Conservation (phyloP, 2,329 filamentous ascomycete genomes). For the Aspergillus udagawae region DNA sequence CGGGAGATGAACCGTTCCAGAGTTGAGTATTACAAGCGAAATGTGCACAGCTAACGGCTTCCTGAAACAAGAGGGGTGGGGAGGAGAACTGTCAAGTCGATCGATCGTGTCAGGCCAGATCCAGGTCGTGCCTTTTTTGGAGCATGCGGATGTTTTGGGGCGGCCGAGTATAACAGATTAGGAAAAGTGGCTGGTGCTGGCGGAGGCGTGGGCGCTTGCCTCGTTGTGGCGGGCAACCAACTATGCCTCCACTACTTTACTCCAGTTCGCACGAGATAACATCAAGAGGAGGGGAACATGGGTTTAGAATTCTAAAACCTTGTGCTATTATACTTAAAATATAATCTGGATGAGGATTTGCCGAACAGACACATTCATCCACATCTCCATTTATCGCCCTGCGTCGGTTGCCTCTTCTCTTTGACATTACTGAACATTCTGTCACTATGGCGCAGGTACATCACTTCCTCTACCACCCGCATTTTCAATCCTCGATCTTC, state of each 20-base stretch:
- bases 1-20: slow-evolving; percentile 2
- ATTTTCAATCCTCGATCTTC: not conserved
- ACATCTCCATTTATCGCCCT: not conserved
- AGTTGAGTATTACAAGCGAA: not conserved
- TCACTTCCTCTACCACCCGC: not conserved
- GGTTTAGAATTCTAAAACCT: not conserved
- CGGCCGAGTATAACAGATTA: slow-evolving; percentile 5
- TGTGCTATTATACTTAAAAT: not conserved
- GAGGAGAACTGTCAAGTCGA: slow-evolving; percentile 1
- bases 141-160: slow-evolving; percentile 21
- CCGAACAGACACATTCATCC: not conserved
- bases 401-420: not conserved
- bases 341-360: not conserved
- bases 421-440: not conserved
- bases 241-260: not conserved
- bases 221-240: slow-evolving; percentile 30
- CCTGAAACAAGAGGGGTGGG: not conserved
- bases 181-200: slow-evolving; percentile 19
- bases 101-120: not conserved
- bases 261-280: not conserved
- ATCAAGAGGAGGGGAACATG: not conserved
- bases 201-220: slow-evolving; percentile 18
- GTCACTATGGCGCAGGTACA: slow-evolving; percentile 19
- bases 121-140: not conserved
- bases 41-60: not conserved